phyloP scores from a whole-genome alignment of 257 asterid species.

The Solanum lycopersicoides region DNA sequence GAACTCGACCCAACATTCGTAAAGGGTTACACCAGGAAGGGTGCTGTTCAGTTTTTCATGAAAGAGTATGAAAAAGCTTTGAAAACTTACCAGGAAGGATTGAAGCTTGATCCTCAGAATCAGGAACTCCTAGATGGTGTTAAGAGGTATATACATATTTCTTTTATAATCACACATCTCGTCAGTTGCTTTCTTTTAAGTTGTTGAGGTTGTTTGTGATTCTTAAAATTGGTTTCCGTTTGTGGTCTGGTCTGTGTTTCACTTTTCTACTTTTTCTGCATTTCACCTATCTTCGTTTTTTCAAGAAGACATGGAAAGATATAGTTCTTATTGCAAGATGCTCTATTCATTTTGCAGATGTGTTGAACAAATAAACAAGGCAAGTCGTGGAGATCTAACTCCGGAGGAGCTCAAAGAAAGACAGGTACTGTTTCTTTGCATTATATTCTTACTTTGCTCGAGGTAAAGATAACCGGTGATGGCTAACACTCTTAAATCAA shows the following conservation, averaged over 20 bases:
- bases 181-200: slow-evolving; percentile 6
- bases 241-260: not conserved
- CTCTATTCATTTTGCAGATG: slow-evolving; percentile 38
- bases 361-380: slow-evolving; percentile 75
- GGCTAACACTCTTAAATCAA: not conserved
- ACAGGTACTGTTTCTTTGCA: slow-evolving; percentile 42
- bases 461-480: not conserved
- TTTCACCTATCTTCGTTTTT: not conserved
- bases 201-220: not conserved
- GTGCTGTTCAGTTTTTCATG: slow-evolving; percentile 67
- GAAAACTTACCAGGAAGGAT: slow-evolving; percentile 72
- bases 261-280: not conserved
- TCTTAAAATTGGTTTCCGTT: not conserved
- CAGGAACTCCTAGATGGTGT: slow-evolving; percentile 79
- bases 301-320: not conserved
- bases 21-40: slow-evolving; percentile 67
- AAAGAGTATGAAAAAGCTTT: slow-evolving; percentile 65
- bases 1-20: slow-evolving; percentile 62
- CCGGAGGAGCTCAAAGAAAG: slow-evolving; percentile 96
- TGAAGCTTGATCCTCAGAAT: slow-evolving; percentile 74
- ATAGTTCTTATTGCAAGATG: not conserved
- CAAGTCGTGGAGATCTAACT: slow-evolving; percentile 79
- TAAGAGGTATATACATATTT: slow-evolving; percentile 38
- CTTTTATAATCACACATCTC: not conserved
- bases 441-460: not conserved